Base-by-base conservation (phyloP, 345 rosid genomes). In the Kandelia obovata region DNA sequence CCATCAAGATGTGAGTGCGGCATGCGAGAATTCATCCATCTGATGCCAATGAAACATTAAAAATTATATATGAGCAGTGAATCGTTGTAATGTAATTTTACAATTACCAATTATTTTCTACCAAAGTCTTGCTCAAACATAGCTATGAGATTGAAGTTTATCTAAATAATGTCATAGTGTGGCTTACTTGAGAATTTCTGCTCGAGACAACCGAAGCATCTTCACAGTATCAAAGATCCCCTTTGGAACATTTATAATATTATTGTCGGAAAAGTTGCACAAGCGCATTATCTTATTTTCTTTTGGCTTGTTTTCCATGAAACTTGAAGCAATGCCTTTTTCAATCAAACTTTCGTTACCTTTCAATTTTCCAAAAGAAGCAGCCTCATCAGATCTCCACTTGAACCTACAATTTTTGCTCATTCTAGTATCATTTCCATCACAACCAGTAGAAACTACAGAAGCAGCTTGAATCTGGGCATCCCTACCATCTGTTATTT, bases 151-250 rank as follows among this genome's bases (percentile, higher is more conserved):
- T 34, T 23, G 25, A 8, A 43, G 17, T 37, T 37, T 13, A 52
- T 53, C 21, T 46, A 16, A 46, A 27, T 56, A 16, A 3, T 56
- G 49, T 43, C 37, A 34, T 43, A 43, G 19, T 2, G 49, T 64
- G 13, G 49, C 16, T 85, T 83, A 94, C 99, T 86, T 89, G 74
- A 86, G 79, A 70, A 92, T 77, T 66, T 84, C 85, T 30, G 87
- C 70, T 63, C 99, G 85, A 51, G 97, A 88, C 68, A 95, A 72
- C 9, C 81, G 92, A 66, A 95, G 90, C 64, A 77, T 59, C 81
- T 75, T 86, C 73, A 95, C 74, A 5, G 82, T 84, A 21, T 89
- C 80, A 76, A 85, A 85, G 73, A 83, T 82, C 6, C 69, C 82
- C 64, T 77, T 79, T 19, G 88, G 96, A 26, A 68, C 65, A 47